Conservation (phyloP, 2,329 filamentous ascomycete genomes). For the Aspergillus texensis region DNA sequence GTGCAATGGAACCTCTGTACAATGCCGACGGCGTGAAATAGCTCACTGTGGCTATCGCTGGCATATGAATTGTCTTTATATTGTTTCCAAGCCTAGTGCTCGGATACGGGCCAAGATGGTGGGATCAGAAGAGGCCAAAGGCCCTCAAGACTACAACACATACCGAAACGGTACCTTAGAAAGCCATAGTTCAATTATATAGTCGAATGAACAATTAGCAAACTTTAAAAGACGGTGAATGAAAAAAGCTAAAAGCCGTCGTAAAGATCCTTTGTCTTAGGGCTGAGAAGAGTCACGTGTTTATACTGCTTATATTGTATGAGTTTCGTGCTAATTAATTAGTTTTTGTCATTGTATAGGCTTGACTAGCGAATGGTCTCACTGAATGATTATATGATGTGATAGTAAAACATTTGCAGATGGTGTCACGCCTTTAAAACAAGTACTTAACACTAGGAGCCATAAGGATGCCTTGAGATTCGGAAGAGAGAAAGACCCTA, state of each 20-base stretch:
- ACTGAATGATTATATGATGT: not conserved
- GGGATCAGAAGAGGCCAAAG: not conserved
- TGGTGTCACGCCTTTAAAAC: not conserved
- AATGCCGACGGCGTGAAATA: not conserved
- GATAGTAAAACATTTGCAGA: not conserved
- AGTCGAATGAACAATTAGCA: not conserved
- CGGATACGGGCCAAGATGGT: not conserved
- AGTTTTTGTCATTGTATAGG: not conserved
- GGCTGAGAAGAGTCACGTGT: not conserved
- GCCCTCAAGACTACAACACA: not conserved
- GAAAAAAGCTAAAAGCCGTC: not conserved
- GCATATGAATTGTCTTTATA: not conserved
- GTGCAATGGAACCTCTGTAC: not conserved
- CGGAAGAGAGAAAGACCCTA: not conserved
- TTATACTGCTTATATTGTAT: too few relatives aligned
- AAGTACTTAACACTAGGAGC: too few relatives aligned
- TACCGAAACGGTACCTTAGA: not conserved
- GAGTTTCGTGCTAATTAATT: not conserved
- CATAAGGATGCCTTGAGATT: not conserved
- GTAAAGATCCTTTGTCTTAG: not conserved
- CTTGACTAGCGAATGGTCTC: not conserved
- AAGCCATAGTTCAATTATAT: not conserved
- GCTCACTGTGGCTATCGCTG: not conserved
- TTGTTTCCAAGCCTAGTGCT: not conserved
- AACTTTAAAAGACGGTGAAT: too few relatives aligned